Evolutionary conservation across 805 yeast species (phyloP).

Genomic region (Scheffersomyces stipitis): DNA sequence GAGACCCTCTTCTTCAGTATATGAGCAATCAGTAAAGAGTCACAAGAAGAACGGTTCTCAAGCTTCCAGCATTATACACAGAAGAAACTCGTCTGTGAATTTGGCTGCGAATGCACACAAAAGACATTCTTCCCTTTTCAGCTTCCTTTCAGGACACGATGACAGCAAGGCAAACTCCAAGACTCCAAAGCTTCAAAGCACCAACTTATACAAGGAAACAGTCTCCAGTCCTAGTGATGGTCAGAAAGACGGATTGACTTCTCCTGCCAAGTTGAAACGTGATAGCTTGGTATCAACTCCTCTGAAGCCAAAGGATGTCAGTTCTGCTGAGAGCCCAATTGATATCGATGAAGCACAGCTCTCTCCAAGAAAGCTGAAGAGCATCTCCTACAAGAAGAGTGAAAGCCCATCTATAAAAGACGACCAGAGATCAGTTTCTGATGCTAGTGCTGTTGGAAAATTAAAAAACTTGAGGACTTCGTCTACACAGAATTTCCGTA

Average conservation of each 20-base stretch:
- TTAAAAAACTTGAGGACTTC: constrained; percentile 54
- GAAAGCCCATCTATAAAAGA: constrained; percentile 9
- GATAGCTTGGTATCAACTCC: constrained; percentile 11
- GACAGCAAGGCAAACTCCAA: constrained; percentile 11
- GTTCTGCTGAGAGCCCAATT: constrained; percentile 11
- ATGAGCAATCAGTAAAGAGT: constrained; percentile 40
- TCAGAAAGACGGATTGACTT: constrained; percentile 11
- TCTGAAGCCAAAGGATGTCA: constrained; percentile 2
- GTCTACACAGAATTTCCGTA: constrained; percentile 51
- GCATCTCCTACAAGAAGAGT: constrained; percentile 26
- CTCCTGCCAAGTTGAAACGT: constrained; percentile 26
- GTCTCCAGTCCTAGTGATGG: constrained; percentile 11
- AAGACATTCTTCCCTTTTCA: constrained; percentile 61
- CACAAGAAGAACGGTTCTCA: constrained; percentile 49
- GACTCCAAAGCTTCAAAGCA: constrained; percentile 10
- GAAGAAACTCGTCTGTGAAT: constrained; percentile 30
- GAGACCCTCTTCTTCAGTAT: constrained; percentile 54
- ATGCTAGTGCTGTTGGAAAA: constrained; percentile 39
- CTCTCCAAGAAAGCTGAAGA: constrained; percentile 37
- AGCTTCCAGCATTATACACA: constrained; percentile 21
- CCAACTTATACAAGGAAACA: constrained; percentile 9
- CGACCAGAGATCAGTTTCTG: constrained; percentile 34
- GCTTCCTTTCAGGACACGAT: constrained; percentile 42
- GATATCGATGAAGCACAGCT: constrained; percentile 32
- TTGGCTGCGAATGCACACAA: constrained; percentile 46